These are phyloP conservation scores for Huntiella bhutanensis DNA, from an alignment of 2,329 filamentous ascomycete species.

Conservation along the genomic window DNA sequence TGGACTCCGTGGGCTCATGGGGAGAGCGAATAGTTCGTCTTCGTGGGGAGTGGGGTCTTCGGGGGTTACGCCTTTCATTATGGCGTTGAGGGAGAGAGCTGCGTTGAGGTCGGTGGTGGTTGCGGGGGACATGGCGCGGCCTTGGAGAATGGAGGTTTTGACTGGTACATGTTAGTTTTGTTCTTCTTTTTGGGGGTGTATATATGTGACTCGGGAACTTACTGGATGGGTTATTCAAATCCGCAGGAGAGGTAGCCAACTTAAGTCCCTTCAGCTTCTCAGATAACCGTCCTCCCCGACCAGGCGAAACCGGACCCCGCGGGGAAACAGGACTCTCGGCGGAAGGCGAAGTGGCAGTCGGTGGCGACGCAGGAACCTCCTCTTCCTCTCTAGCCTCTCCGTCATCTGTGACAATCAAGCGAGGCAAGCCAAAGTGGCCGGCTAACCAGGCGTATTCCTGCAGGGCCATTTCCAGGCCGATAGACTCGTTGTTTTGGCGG, in stretches of 20 bases:
- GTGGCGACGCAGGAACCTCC: background rate
- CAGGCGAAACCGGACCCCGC: constrained; percentile 1
- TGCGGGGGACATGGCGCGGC: constrained; percentile 9
- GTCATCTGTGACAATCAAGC: constrained; percentile 12
- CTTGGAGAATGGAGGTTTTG: constrained; percentile 11
- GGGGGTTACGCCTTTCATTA: constrained; percentile 3
- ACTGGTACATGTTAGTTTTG: constrained; percentile 2
- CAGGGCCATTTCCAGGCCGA: constrained; percentile 67
- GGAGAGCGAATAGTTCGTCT: constrained; percentile 73
- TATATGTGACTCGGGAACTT: background rate
- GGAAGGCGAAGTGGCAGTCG: background rate
- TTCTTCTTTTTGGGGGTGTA: background rate
- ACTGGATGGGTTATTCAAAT: constrained; percentile 11
- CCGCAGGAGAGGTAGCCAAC: constrained; percentile 10
- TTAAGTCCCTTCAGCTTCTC: constrained; percentile 11
- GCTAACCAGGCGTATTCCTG: constrained; percentile 76
- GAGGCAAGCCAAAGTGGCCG: constrained; percentile 50
- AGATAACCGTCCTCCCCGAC: constrained; percentile 4
- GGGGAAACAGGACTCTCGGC: background rate
- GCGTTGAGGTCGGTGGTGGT: constrained; percentile 5
- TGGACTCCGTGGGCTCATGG: constrained; percentile 68
- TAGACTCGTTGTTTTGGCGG: constrained; percentile 55
- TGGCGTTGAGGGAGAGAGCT: constrained; percentile 7
- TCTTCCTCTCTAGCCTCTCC: constrained; percentile 18
- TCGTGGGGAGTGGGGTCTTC: constrained; percentile 25